phyloP scores from a whole-genome alignment of 805 yeast species.

The Saccharomycopsis javanensis region DNA sequence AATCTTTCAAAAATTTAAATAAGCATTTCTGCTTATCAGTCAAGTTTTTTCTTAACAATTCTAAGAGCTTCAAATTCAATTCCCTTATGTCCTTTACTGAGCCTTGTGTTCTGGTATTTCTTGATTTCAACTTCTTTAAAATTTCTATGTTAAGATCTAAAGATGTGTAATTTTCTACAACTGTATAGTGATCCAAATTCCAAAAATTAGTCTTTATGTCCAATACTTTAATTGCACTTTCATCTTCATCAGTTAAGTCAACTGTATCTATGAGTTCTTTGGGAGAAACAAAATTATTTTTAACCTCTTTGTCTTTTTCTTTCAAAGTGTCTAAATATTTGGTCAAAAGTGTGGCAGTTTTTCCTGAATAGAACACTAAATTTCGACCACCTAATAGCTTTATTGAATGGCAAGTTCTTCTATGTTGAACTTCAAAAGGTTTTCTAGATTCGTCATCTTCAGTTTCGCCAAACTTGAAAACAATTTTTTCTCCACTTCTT shows the following conservation, averaged over 20 bases:
- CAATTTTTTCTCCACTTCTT: background rate
- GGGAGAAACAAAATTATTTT: background rate
- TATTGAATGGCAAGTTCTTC: constrained; percentile 3
- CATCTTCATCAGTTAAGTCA: background rate
- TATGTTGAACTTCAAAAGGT: constrained; percentile 3
- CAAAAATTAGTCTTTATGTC: background rate
- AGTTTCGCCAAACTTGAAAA: background rate
- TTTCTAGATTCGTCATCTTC: background rate
- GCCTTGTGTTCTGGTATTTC: background rate
- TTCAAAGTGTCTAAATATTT: background rate
- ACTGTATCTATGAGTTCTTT: background rate
- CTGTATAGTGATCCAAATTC: background rate
- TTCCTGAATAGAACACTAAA: constrained; percentile 4
- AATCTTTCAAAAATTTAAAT: background rate
- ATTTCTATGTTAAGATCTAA: background rate
- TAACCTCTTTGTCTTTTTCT: background rate
- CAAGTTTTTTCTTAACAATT: background rate
- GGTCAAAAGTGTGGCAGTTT: background rate
- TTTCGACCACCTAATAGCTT: background rate
- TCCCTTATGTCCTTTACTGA: background rate
- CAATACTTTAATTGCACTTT: background rate
- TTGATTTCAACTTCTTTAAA: background rate
- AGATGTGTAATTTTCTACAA: background rate
- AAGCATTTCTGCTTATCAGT: background rate
- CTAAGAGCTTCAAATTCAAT: background rate